Base-by-base conservation (phyloP, 257 asterid genomes). In the Ilex asprella region DNA sequence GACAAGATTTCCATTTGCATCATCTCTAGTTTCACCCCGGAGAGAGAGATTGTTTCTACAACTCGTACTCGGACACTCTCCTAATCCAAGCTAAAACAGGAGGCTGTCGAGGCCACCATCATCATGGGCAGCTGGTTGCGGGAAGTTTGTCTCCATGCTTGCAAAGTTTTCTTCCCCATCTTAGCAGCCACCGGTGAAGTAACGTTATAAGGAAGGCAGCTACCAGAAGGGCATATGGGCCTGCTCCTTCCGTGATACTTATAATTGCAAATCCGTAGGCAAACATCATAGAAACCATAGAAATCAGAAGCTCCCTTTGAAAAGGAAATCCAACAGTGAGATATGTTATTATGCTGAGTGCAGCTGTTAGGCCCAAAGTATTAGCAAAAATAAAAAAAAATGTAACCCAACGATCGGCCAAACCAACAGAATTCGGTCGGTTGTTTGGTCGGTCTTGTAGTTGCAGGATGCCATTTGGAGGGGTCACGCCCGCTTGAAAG, bases 311-410 rank as follows among this genome's bases (percentile, higher is more conserved):
- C 39, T 65, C 76, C 15, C 60, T 60, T 39, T 60, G 71, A 63
- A 70, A 64, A 4, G 75, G 71, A 16, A 71, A 71, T 5, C 67
- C 67, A 9, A 55, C 29, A 12, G 76, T 71, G 47, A 71, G 72
- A 47, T 71, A 71, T 31, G 65, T 71, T 7, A 71, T 65, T 6
- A 71, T 71, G 76, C 72, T 65, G 2, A 59, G 49, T 7, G 72
- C 55, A 54, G 76, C 64, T 21, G 72, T 55, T 12, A 71, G 52
- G 43, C 68, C 76, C 32, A 71, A 65, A n/a, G 76, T 65, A 64
- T 55, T 61, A 3, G 67, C 31, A 21, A 21, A 21, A 21, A 21
- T 1, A 21, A 21, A 21, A 0, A 21, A 21, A 21, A 21, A 21
- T 21, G 27, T 21, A 21, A 21, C 27, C 27, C 0, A 21, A 21